phyloP scores from a whole-genome alignment of 306 rosid species.

The Cajanus cajan region DNA sequence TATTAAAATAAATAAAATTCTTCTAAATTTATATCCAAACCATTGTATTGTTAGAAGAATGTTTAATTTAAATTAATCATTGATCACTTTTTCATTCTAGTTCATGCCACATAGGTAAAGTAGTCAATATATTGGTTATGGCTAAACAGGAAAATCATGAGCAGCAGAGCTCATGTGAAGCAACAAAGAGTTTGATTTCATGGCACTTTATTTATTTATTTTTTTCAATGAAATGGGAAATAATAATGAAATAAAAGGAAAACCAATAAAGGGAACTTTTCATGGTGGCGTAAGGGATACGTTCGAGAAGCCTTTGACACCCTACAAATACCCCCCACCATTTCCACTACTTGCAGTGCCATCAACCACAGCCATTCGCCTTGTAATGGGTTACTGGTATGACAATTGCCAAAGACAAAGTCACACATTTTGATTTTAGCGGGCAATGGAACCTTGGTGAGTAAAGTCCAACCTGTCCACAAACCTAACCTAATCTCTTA shows the following conservation, averaged over 20 bases:
- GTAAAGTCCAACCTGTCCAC: too few species aligned
- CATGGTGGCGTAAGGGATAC: too few species aligned
- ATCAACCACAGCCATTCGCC: slow-evolving; percentile 53
- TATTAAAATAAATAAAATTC: too few species aligned
- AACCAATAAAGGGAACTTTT: slow-evolving; percentile 32
- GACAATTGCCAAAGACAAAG: too few species aligned
- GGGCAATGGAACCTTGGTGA: too few species aligned
- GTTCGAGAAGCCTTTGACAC: slow-evolving; percentile 45
- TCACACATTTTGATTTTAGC: too few species aligned
- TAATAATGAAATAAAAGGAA: neutral
- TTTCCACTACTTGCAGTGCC: slow-evolving; percentile 30
- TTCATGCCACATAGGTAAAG: neutral
- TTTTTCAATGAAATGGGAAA: neutral
- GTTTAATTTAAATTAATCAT: neutral
- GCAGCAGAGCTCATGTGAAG: neutral
- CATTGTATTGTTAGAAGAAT: too few species aligned
- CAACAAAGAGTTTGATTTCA: neutral
- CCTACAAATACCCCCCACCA: slow-evolving; percentile 74
- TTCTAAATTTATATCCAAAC: too few species aligned
- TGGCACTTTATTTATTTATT: too few species aligned
- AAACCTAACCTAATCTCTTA: too few species aligned
- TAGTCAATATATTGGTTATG: neutral
- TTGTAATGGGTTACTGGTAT: too few species aligned
- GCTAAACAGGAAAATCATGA: neutral
- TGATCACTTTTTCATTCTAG: neutral